A percentile compares a stretch with the other conserved stretches of the same genome.
Evolutionary conservation across 1,139 yeast species (phyloP).

Genomic region (Taphrina pruni): DNA sequence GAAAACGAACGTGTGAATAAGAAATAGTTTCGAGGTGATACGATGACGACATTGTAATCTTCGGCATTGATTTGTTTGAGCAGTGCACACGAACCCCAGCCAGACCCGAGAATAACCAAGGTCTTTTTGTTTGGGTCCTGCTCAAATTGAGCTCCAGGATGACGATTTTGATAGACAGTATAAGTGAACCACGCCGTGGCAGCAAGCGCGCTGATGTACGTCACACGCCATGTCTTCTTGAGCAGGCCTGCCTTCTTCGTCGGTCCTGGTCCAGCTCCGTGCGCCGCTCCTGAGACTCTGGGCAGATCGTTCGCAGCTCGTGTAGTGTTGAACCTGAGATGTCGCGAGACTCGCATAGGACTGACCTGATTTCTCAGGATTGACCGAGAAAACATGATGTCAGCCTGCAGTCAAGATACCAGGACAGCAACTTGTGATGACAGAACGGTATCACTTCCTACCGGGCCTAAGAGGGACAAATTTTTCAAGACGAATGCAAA

Average conservation of each 20-base stretch:
- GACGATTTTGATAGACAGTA: slow-evolving; percentile 52
- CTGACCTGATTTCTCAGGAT: slow-evolving; percentile 1
- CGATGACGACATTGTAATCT: slow-evolving; percentile 82
- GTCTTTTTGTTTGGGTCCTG: slow-evolving; percentile 74
- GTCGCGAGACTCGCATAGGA: neutral
- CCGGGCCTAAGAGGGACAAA: neutral
- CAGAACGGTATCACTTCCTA: neutral
- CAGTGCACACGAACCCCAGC: slow-evolving; percentile 81
- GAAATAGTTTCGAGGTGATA: slow-evolving; percentile 94
- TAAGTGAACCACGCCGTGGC: slow-evolving; percentile 51
- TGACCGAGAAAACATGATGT: slow-evolving; percentile 17
- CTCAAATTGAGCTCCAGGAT: slow-evolving; percentile 53
- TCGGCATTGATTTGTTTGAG: slow-evolving; percentile 85
- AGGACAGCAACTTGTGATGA: neutral
- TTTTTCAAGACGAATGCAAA: neutral
- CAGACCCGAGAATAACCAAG: slow-evolving; percentile 86
- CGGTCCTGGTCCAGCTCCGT: slow-evolving; percentile 13
- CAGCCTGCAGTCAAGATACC: neutral
- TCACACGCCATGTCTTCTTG: slow-evolving; percentile 51
- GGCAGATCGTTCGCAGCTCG: slow-evolving; percentile 37
- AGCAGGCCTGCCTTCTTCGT: slow-evolving; percentile 47
- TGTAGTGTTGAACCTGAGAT: slow-evolving; percentile 39
- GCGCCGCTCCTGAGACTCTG: slow-evolving; percentile 24
- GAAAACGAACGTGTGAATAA: slow-evolving; percentile 63
- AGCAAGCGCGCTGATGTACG: slow-evolving; percentile 50